Conservation (phyloP, 495 filamentous ascomycete genomes). For the Penicillium pancosmium region DNA sequence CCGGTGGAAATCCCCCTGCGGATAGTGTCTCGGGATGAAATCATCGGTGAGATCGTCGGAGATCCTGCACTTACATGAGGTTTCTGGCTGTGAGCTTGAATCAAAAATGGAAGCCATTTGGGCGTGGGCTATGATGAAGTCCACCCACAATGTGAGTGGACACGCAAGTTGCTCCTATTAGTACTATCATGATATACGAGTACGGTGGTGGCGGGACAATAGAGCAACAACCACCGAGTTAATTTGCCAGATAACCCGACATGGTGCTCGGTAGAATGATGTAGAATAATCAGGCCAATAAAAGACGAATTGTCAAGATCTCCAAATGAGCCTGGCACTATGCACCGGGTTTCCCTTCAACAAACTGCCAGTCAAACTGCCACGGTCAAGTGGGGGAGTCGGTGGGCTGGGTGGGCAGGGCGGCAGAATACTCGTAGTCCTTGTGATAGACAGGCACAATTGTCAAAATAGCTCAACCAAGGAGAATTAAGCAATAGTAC, state of each 20-base stretch:
- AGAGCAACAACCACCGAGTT: neutral
- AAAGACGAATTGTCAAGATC: neutral
- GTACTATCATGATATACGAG: no score
- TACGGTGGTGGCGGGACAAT: neutral
- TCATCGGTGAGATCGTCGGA: neutral
- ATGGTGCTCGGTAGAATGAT: neutral
- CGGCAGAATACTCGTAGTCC: neutral
- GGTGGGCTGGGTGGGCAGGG: constrained; percentile 14
- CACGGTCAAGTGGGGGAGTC: constrained; percentile 1
- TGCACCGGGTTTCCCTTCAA: neutral
- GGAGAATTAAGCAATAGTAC: no score
- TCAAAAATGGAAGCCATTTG: no score
- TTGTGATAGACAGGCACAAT: neutral
- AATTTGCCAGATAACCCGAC: neutral
- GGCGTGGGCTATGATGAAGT: no score
- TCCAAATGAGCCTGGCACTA: neutral
- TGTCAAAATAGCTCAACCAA: no score
- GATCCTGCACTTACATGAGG: neutral
- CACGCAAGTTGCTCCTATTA: no score
- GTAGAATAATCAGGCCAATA: neutral
- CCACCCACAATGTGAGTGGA: no score
- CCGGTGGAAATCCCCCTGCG: constrained; percentile 2
- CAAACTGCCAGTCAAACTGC: constrained; percentile 27
- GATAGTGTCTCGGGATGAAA: neutral
- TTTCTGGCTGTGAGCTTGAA: no score